Base-by-base conservation (phyloP, 306 rosid species). In the Dalbergia oliveri region DNA sequence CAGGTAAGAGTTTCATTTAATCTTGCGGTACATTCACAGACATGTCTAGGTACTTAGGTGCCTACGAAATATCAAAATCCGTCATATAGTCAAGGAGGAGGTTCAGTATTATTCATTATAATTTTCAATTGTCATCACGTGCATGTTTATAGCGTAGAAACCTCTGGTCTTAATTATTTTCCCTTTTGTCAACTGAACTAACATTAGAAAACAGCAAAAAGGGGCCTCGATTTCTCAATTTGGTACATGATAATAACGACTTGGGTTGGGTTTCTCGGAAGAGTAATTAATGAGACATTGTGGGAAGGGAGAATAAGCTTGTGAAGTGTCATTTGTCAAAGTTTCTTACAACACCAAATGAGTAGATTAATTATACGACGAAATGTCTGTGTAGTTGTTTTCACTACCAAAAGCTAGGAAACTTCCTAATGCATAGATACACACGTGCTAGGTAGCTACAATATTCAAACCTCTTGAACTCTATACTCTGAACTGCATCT, bases 351-450 rank as follows among this genome's bases (percentile, higher is more conserved):
- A 72, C 50, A 54, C 33, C 69, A n/a, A 79, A 69, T 61, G 47
- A 70, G 63, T 14, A 56, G 76, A 84, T 80, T 84, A 80, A 76
- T 65, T 76, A 71, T 64, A 54, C 59, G 79, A 84, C 66, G 34
- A 74, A 84, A 71, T 80, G 82, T 80, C 51, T 57, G 88, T 70
- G 70, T 71, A 58, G 88, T 80, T 80, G 82, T 84, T 84, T 84
- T 80, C 88, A 76, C 45, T 75, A 34, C 16, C 68, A 61, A 76
- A 64, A 51, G 65, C 78, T 69, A 67, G 6, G 61, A 64, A 72
- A 49, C 39, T 49, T 4, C 73, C 73, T 67, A 68, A 74, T 67
- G 73, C 76, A 50, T 62, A 84, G 81, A 75, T 60, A 79, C 82
- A 79, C 79, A 75, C 83, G 82, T 80, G 88, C 82, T 76, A 80